phyloP scores from a whole-genome alignment of 2,329 filamentous ascomycete genomes.

The Coniella vitis region DNA sequence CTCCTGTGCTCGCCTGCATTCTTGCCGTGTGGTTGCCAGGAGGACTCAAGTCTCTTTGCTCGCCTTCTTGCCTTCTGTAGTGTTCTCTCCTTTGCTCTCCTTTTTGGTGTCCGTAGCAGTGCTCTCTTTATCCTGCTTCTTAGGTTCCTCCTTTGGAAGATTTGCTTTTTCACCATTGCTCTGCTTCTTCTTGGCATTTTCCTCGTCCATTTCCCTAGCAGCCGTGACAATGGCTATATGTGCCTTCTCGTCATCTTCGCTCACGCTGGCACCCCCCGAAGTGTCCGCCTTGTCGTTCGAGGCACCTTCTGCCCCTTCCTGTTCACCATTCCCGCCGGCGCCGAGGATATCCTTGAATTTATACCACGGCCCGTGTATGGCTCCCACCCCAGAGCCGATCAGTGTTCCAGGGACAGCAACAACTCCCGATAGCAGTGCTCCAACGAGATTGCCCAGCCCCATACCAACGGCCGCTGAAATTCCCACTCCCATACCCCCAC shows the following conservation, averaged over 20 bases:
- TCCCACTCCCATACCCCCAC: slow-evolving; percentile 8
- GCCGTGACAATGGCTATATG: slow-evolving; percentile 11
- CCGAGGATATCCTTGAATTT: slow-evolving; percentile 5
- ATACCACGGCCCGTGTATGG: slow-evolving; percentile 12
- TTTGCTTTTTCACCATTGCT: neutral
- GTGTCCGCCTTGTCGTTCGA: slow-evolving; percentile 1
- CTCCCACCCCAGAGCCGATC: slow-evolving; percentile 14
- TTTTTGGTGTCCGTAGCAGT: too few species aligned
- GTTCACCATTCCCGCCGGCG: neutral
- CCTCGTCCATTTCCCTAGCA: slow-evolving; percentile 9
- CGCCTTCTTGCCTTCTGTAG: too few species aligned
- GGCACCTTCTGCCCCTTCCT: neutral
- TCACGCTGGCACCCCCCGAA: neutral
- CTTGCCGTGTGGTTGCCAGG: too few species aligned
- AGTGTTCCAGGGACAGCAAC: slow-evolving; percentile 13
- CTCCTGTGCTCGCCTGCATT: too few species aligned
- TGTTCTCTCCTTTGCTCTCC: too few species aligned
- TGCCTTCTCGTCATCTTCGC: neutral
- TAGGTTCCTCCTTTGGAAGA: too few species aligned
- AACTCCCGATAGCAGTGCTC: slow-evolving; percentile 10
- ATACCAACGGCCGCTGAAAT: slow-evolving; percentile 13
- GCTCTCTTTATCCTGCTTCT: too few species aligned
- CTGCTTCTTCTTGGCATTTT: neutral
- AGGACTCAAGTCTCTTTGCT: too few species aligned
- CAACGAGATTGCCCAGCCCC: slow-evolving; percentile 13